Evolutionary conservation across 2,329 filamentous ascomycete species (phyloP).

Genomic region (Tolypocladium cylindrosporum): DNA sequence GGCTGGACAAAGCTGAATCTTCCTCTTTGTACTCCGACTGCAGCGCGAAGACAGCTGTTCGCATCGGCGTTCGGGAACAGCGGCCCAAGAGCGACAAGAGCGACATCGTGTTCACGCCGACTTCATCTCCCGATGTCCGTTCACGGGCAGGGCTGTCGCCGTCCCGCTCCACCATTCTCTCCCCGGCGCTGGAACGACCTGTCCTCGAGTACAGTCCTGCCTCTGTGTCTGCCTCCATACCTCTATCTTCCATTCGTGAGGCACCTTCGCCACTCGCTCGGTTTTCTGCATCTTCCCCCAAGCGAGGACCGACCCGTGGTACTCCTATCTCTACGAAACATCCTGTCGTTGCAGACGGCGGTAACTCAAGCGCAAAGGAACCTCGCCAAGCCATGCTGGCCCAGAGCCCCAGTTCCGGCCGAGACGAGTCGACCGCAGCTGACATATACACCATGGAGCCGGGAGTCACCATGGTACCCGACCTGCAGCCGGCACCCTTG

Average conservation of each 20-base stretch:
- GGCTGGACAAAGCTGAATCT: slow-evolving; percentile 5
- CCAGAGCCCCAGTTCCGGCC: neutral
- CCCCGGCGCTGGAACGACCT: neutral
- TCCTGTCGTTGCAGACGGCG: too few species aligned
- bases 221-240: neutral
- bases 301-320: neutral
- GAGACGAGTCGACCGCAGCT: slow-evolving; percentile 10
- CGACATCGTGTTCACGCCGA: neutral
- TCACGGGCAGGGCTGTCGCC: neutral
- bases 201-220: slow-evolving; percentile 6
- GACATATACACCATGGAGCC: slow-evolving; percentile 10
- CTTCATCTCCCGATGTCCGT: neutral
- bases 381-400: neutral
- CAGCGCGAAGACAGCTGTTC: slow-evolving; percentile 8
- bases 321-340: neutral
- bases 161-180: neutral
- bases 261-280: neutral
- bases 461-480: slow-evolving; percentile 6
- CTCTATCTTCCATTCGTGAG: neutral
- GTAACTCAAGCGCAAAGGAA: neutral
- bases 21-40: slow-evolving; percentile 13
- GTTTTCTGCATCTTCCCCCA: neutral
- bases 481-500: slow-evolving; percentile 15
- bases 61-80: neutral
- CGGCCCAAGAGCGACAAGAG: neutral